Evolutionary conservation across 2,329 filamentous ascomycete species (phyloP).

Genomic region (Triangularia verruculosa): DNA sequence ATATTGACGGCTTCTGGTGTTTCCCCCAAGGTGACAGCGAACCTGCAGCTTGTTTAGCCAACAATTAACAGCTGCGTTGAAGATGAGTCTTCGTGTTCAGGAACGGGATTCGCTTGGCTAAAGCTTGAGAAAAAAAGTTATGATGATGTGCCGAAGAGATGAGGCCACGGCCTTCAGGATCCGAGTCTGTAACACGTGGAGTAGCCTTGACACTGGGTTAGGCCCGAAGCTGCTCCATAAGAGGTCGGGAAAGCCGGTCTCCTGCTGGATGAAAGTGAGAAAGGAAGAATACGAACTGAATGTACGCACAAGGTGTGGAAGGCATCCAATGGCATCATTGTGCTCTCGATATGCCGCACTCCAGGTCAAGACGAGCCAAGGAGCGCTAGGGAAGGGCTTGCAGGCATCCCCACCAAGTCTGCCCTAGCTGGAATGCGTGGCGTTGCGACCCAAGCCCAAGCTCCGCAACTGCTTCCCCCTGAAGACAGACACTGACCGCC

Average conservation of each 20-base stretch:
- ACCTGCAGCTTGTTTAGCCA: not conserved
- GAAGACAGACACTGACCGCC: constrained; percentile 1
- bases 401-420: constrained; percentile 5
- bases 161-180: not conserved
- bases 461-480: constrained; percentile 8
- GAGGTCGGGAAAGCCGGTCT: not conserved
- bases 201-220: not conserved
- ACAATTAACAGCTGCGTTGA: not conserved
- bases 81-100: not conserved
- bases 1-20: not conserved
- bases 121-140: not conserved
- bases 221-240: not conserved
- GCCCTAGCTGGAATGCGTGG: constrained; percentile 6
- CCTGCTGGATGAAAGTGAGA: not conserved
- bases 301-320: not conserved
- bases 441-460: not conserved
- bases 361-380: constrained; percentile 1
- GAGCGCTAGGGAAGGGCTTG: constrained; percentile 6
- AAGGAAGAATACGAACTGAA: constrained; percentile 4
- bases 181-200: not conserved
- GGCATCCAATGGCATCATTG: constrained; percentile 4
- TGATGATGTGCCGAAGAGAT: not conserved
- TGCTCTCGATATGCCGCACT: not conserved
- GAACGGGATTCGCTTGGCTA: constrained; percentile 2
- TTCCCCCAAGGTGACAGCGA: not conserved